phyloP scores from a whole-genome alignment of 1,284 basidiomycete genomes.

The Naganishia sp. region DNA sequence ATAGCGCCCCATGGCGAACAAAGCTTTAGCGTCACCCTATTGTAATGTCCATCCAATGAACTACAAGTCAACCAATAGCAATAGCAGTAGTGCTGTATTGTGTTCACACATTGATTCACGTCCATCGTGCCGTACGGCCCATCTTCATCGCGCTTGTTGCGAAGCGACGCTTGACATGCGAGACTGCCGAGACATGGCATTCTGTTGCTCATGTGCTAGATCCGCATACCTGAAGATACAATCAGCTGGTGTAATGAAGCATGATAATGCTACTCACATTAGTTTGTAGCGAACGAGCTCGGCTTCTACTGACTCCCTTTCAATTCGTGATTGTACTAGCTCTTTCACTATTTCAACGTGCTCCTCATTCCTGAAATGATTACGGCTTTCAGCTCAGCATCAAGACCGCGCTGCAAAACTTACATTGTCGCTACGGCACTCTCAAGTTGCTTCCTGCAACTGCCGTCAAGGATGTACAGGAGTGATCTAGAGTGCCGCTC shows the following conservation, averaged over 20 bases:
- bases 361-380: conserved; percentile 45
- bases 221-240: conserved; percentile 70
- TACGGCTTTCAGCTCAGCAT: conserved; percentile 8
- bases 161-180: conserved; percentile 21
- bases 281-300: conserved; percentile 90
- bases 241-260: conserved; percentile 3
- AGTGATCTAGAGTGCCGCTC: not conserved
- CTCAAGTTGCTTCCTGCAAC: conserved; percentile 72
- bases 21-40: no score
- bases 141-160: not conserved
- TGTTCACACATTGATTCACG: no score
- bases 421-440: conserved; percentile 73
- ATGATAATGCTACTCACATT: conserved; percentile 21
- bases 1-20: no score
- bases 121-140: no score
- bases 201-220: conserved; percentile 79
- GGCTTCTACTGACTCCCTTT: conserved; percentile 84
- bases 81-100: no score
- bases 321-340: conserved; percentile 78
- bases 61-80: no score
- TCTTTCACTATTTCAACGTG: conserved; percentile 68
- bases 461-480: not conserved
- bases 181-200: conserved; percentile 67
- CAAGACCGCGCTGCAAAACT: conserved; percentile 37
- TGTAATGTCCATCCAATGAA: no score